These are phyloP conservation scores for Venturiaceae sp. DNA, from an alignment of 2,329 filamentous ascomycete species.

Conservation along the genomic window DNA sequence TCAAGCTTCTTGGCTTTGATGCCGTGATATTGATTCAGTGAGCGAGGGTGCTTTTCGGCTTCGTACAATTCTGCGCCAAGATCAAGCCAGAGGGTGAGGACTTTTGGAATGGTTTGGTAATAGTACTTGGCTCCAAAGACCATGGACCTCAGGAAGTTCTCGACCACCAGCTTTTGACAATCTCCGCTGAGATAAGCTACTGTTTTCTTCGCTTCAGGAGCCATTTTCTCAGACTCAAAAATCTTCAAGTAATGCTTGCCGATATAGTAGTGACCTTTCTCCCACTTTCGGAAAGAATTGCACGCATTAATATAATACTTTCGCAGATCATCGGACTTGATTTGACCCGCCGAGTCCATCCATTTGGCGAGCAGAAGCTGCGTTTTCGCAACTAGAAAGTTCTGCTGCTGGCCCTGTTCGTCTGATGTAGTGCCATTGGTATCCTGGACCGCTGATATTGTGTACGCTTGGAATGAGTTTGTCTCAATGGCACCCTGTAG, in stretches of 20 bases:
- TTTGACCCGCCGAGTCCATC: conserved; percentile 92
- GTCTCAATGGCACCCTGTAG: conserved; percentile 77
- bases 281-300: conserved; percentile 64
- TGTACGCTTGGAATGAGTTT: conserved; percentile 55
- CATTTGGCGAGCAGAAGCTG: conserved; percentile 90
- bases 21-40: conserved; percentile 11
- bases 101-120: conserved; percentile 84
- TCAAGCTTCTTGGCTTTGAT: conserved; percentile 32
- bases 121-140: conserved; percentile 89
- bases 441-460: conserved; percentile 23
- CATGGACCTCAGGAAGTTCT: conserved; percentile 84
- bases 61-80: conserved; percentile 64
- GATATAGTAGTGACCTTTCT: conserved; percentile 95
- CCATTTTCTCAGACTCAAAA: conserved; percentile 74
- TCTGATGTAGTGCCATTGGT: conserved; percentile 25
- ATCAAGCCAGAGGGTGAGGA: conserved; percentile 91
- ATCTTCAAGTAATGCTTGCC: conserved; percentile 97
- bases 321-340: conserved; percentile 69
- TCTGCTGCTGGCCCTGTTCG: conserved; percentile 32
- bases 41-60: conserved; percentile 35
- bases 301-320: conserved; percentile 76
- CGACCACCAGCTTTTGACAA: conserved; percentile 77
- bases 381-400: conserved; percentile 63
- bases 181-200: conserved; percentile 59
- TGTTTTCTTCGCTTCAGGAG: conserved; percentile 63